A percentile compares a stretch with the other conserved stretches of the same genome.
Evolutionary conservation across 306 rosid species (phyloP).

Genomic region (Corylus americana): DNA sequence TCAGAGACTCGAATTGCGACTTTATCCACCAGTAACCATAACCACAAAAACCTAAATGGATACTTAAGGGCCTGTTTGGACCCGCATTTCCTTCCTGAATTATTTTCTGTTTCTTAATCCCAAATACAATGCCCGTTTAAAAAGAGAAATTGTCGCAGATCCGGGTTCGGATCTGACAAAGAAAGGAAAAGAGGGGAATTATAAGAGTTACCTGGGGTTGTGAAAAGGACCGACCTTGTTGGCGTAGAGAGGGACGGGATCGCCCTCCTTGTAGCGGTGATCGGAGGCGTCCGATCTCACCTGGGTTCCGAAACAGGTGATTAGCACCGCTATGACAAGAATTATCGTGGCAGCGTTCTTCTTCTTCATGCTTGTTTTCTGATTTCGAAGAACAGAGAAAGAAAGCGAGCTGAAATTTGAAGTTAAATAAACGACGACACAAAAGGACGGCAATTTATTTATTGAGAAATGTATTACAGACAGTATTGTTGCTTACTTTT

Average conservation of each 20-base stretch:
- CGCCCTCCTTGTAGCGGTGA: conserved; percentile 50
- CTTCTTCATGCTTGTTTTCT: background rate
- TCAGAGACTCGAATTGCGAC: too few species aligned
- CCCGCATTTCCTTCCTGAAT: background rate
- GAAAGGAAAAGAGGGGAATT: background rate
- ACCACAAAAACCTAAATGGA: background rate
- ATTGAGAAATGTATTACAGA: background rate
- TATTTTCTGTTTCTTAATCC: background rate
- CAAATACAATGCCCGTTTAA: background rate
- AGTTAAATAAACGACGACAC: background rate
- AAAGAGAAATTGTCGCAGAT: background rate
- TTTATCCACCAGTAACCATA: too few species aligned
- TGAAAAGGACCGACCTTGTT: conserved; percentile 64
- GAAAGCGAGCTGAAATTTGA: background rate
- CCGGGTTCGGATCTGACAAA: background rate
- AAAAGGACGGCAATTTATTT: background rate
- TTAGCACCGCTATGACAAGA: background rate
- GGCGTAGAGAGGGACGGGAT: conserved; percentile 51
- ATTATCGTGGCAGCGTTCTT: background rate
- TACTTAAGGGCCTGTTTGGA: background rate
- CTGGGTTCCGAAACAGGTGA: conserved; percentile 14
- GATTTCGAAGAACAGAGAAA: background rate
- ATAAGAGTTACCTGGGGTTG: conserved; percentile 45
- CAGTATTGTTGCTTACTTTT: too few species aligned
- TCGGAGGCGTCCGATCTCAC: conserved; percentile 56